phyloP scores from a whole-genome alignment of 1,284 basidiomycete species.

The Marasmius fiardii region DNA sequence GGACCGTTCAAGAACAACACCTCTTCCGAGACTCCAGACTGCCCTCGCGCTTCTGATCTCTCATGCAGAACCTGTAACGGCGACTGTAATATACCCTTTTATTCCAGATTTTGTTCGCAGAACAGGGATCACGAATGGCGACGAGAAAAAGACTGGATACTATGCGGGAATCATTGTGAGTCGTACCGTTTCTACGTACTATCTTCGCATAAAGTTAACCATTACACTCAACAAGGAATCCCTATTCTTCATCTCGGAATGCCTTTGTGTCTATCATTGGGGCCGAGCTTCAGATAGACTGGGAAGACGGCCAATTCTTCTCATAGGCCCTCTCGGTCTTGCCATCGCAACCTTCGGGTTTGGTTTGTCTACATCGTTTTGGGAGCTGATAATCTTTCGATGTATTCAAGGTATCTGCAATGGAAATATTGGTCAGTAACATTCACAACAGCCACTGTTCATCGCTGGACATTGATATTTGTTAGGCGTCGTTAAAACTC shows the following conservation, averaged over 20 bases:
- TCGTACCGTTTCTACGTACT: background rate
- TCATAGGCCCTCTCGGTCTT: slow-evolving; percentile 34
- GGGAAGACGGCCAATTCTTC: slow-evolving; percentile 33
- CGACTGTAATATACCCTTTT: slow-evolving; percentile 52
- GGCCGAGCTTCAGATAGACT: slow-evolving; percentile 33
- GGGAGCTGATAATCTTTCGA: slow-evolving; percentile 19
- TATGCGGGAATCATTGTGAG: slow-evolving; percentile 46
- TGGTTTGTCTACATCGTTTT: slow-evolving; percentile 28
- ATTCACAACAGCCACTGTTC: too few relatives aligned
- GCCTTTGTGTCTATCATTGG: slow-evolving; percentile 35
- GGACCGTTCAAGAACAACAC: slow-evolving; percentile 21
- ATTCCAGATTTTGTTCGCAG: slow-evolving; percentile 45
- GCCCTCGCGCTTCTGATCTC: slow-evolving; percentile 37
- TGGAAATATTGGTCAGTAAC: slow-evolving; percentile 16
- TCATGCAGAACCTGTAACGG: slow-evolving; percentile 45
- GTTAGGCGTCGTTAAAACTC: background rate
- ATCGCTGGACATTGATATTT: background rate
- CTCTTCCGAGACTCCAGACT: slow-evolving; percentile 40
- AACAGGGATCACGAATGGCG: slow-evolving; percentile 42
- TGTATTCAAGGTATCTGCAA: slow-evolving; percentile 21
- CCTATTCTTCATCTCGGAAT: slow-evolving; percentile 32
- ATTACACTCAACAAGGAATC: slow-evolving; percentile 23
- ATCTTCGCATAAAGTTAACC: background rate
- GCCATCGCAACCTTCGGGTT: slow-evolving; percentile 31
- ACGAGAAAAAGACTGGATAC: slow-evolving; percentile 46